Evolutionary conservation across 192 early-diverging fungal genomes (phyloP).

Genomic region (Chytriomyces confervae): DNA sequence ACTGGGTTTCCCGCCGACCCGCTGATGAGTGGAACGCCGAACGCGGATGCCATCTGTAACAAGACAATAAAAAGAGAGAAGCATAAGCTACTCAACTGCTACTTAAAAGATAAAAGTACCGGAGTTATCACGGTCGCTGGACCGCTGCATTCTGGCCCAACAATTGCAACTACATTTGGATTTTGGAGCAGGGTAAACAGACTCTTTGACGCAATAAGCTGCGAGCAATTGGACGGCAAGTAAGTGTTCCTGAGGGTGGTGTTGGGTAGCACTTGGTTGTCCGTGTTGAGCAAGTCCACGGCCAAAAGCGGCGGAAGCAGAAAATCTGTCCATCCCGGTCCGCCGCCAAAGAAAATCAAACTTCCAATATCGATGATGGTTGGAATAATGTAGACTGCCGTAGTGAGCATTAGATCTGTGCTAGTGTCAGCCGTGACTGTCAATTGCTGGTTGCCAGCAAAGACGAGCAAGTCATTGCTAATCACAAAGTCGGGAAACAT

Average conservation of each 20-base stretch:
- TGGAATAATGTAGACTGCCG: neutral
- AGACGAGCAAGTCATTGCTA: slow-evolving; percentile 54
- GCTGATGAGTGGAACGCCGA: slow-evolving; percentile 8
- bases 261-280: neutral
- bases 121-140: neutral
- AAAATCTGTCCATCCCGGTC: slow-evolving; percentile 3
- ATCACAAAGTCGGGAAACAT: slow-evolving; percentile 8
- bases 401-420: neutral
- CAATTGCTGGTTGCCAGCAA: slow-evolving; percentile 38
- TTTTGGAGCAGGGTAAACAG: neutral
- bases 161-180: neutral
- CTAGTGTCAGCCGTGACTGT: neutral
- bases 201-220: neutral
- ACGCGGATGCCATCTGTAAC: slow-evolving; percentile 4
- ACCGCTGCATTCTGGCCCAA: slow-evolving; percentile 10
- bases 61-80: neutral
- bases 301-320: neutral
- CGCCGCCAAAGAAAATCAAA: neutral
- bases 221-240: slow-evolving; percentile 8
- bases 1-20: neutral
- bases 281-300: neutral
- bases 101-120: neutral
- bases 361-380: neutral
- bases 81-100: neutral
- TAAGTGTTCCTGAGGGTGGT: neutral